These are phyloP conservation scores for Arachnopeziza araneosa DNA, from an alignment of 2,329 filamentous ascomycete genomes.

Conservation along the genomic window DNA sequence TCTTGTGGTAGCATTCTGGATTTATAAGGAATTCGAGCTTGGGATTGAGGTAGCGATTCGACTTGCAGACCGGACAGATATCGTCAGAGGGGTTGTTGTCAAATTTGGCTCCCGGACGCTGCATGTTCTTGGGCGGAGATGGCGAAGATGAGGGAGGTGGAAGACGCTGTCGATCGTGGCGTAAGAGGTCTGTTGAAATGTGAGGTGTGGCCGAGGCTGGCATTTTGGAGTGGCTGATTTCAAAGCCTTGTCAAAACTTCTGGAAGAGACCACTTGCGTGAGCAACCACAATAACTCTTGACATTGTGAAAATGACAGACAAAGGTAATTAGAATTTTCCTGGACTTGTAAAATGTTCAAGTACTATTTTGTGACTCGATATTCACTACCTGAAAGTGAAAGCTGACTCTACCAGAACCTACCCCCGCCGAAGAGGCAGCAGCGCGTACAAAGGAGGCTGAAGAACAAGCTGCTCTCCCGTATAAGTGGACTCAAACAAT, in stretches of 20 bases:
- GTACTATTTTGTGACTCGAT: neutral
- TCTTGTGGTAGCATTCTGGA: conserved; percentile 97
- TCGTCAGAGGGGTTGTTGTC: conserved; percentile 42
- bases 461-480: conserved; percentile 84
- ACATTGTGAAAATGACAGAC: conserved; percentile 17
- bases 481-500: conserved; percentile 99
- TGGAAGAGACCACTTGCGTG: neutral
- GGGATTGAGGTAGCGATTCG: conserved; percentile 88
- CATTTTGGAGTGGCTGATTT: conserved; percentile 12
- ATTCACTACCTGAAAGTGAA: neutral
- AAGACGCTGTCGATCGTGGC: conserved; percentile 1
- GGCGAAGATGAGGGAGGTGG: neutral
- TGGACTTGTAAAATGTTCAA: neutral
- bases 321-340: conserved; percentile 14
- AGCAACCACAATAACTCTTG: conserved; percentile 2
- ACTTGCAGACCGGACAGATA: conserved; percentile 96
- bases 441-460: conserved; percentile 64
- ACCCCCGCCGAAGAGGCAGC: conserved; percentile 49
- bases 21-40: conserved; percentile 96
- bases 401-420: conserved; percentile 17
- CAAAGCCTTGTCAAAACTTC: conserved; percentile 17
- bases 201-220: conserved; percentile 2
- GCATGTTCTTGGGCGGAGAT: conserved; percentile 14
- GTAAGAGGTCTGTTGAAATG: conserved; percentile 1
- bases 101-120: conserved; percentile 13